A percentile compares a stretch with the other conserved stretches of the same genome.
These are phyloP conservation scores for Leccinum barrowsii DNA, from an alignment of 768 basidiomycete species.

Conservation along the genomic window DNA sequence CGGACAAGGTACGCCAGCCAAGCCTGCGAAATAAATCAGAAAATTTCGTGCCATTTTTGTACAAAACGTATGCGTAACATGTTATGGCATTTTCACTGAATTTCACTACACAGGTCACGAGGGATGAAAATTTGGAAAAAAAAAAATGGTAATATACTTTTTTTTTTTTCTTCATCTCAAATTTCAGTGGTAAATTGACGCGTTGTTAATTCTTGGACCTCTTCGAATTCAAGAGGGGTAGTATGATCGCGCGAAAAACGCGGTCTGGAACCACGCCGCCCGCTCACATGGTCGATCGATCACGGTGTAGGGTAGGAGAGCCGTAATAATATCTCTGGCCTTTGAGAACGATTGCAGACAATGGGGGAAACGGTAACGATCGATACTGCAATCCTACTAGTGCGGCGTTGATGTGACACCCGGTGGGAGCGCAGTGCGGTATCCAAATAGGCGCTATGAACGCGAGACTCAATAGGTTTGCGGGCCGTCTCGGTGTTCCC, in stretches of 20 bases:
- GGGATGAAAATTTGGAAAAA: not conserved
- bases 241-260: not conserved
- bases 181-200: not conserved
- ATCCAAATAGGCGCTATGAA: slow-evolving; percentile 15
- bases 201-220: not conserved
- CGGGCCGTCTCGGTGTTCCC: not conserved
- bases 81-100: not conserved
- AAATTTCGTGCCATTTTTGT: not conserved
- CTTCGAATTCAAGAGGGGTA: not conserved
- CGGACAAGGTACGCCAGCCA: not conserved
- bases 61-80: not conserved
- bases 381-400: slow-evolving; percentile 2
- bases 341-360: not conserved
- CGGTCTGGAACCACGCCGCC: not conserved
- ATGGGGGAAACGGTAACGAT: not conserved
- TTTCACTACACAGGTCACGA: not conserved
- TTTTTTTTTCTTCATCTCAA: not conserved
- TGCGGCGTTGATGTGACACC: slow-evolving; percentile 1
- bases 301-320: not conserved
- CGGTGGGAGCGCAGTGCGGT: slow-evolving; percentile 4
- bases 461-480: not conserved
- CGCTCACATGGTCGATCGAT: not conserved
- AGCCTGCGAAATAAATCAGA: not conserved
- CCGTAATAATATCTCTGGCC: not conserved
- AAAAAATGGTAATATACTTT: not conserved